Percentiles rank a stretch among this genome's conserved stretches.
Conservation (phyloP, 2,329 filamentous ascomycete species). For the Fusarium sp. region DNA sequence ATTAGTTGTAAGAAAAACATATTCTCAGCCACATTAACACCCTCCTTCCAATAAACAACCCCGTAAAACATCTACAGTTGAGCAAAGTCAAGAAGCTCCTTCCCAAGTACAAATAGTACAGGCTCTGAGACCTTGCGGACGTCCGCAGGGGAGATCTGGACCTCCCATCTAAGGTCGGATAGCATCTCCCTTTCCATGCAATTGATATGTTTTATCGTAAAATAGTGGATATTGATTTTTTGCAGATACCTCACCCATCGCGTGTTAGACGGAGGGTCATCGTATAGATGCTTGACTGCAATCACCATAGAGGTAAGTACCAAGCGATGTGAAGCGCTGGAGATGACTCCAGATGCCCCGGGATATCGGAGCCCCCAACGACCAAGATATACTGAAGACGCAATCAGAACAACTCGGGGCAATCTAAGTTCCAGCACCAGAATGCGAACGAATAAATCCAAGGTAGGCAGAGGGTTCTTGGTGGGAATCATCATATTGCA, state of each 20-base stretch:
- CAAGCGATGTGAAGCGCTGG: neutral
- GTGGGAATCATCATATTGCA: neutral
- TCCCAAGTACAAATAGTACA: neutral
- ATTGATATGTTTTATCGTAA: neutral
- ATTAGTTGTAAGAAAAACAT: no score
- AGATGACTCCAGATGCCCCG: neutral
- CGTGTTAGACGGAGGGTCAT: neutral
- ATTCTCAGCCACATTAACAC: no score
- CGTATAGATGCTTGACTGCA: neutral
- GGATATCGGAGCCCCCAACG: neutral
- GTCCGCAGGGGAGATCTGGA: neutral
- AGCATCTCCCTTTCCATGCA: slow-evolving; percentile 5
- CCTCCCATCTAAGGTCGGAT: neutral
- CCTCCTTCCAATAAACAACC: no score
- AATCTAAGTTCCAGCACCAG: neutral
- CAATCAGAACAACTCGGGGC: neutral
- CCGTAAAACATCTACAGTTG: no score
- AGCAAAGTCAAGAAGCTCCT: neutral
- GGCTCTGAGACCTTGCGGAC: slow-evolving; percentile 2
- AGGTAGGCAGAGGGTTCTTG: neutral
- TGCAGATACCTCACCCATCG: neutral
- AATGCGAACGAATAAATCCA: neutral
- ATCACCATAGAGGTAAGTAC: neutral
- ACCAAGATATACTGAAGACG: neutral
- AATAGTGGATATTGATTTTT: neutral